A percentile compares a stretch with the other conserved stretches of the same genome.
These are phyloP conservation scores for Aspergillus pseudotamarii DNA, from an alignment of 2,329 filamentous ascomycete species.

Conservation along the genomic window DNA sequence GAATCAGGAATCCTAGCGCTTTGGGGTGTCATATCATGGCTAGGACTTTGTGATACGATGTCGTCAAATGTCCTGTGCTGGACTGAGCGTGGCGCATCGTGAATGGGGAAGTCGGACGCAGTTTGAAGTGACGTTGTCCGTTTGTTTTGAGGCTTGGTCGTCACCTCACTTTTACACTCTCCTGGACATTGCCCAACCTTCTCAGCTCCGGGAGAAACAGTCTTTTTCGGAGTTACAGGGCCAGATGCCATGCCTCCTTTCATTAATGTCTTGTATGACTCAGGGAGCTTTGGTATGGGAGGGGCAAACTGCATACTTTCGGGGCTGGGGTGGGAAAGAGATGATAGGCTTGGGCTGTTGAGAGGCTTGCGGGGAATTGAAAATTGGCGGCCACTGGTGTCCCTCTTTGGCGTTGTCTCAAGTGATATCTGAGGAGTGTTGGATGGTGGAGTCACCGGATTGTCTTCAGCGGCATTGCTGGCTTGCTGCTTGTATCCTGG, in stretches of 20 bases:
- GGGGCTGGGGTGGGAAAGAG: constrained; percentile 5
- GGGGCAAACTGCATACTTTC: constrained; percentile 5
- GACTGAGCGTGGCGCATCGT: background rate
- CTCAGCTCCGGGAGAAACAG: background rate
- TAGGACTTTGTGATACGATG: constrained; percentile 4
- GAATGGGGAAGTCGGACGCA: constrained; percentile 10
- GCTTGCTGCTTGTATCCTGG: background rate
- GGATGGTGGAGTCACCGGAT: constrained; percentile 8
- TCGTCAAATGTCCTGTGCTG: constrained; percentile 14
- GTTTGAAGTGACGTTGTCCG: constrained; percentile 18
- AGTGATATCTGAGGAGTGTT: constrained; percentile 17
- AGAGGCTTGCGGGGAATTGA: constrained; percentile 18
- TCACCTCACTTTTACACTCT: constrained; percentile 1
- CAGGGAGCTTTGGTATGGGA: constrained; percentile 17
- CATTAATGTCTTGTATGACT: background rate
- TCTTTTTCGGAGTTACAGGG: constrained; percentile 10
- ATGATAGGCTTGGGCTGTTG: constrained; percentile 8
- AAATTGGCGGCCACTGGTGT: constrained; percentile 16
- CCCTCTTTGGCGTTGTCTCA: constrained; percentile 13
- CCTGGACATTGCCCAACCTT: background rate
- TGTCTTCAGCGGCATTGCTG: background rate
- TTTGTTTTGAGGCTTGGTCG: constrained; percentile 13
- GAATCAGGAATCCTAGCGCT: constrained; percentile 14
- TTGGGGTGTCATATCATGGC: background rate
- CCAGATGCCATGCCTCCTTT: background rate